phyloP scores from a whole-genome alignment of 2,329 filamentous ascomycete species.

The Apiospora malaysiana region DNA sequence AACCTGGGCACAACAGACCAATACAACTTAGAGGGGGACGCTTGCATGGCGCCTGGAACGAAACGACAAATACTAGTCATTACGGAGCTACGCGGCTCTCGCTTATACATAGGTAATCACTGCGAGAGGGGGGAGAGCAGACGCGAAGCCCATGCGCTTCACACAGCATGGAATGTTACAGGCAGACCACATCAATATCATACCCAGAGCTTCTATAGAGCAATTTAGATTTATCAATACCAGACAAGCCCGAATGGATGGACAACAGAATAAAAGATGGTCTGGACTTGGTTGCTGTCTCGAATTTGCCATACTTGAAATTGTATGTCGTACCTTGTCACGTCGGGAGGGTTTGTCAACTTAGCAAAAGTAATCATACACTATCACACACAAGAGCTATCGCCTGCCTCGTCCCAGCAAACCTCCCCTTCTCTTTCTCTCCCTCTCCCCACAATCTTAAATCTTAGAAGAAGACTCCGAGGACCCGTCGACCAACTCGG shows the following conservation, averaged over 20 bases:
- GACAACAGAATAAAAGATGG: background rate
- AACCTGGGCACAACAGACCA: background rate
- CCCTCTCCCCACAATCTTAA: background rate
- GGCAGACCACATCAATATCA: background rate
- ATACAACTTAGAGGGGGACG: background rate
- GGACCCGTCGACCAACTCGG: constrained; percentile 64
- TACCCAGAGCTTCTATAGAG: constrained; percentile 8
- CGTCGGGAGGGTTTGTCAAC: background rate
- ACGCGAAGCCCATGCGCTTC: background rate
- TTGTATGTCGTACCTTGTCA: background rate
- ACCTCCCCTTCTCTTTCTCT: background rate
- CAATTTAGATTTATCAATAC: background rate
- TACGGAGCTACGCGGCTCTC: background rate
- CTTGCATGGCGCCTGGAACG: background rate
- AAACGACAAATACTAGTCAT: background rate
- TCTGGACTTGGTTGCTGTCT: background rate
- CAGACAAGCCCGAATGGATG: background rate
- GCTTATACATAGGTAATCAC: background rate
- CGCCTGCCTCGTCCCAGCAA: too few species aligned
- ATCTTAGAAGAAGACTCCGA: constrained; percentile 6
- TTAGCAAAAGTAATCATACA: background rate
- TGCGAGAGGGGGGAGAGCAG: background rate
- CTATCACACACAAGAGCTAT: background rate
- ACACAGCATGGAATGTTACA: background rate
- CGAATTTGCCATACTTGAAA: background rate